A percentile compares a stretch with the other conserved stretches of the same genome.
Evolutionary conservation across 805 yeast genomes (phyloP).

Genomic region (Blastobotrys terrestris): DNA sequence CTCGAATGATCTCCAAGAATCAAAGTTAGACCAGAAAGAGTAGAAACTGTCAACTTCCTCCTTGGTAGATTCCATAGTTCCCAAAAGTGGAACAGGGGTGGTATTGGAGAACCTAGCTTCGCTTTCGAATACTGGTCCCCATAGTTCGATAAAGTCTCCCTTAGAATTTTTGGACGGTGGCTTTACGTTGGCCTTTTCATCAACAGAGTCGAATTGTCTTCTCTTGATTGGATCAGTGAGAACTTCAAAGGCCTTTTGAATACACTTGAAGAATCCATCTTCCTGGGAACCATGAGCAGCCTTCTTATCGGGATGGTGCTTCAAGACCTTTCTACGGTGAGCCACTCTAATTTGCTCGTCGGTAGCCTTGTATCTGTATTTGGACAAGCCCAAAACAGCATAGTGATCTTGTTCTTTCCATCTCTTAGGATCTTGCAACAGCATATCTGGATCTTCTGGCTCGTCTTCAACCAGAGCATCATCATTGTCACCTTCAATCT

Average conservation of each 20-base stretch:
- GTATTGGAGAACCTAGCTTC: slow-evolving; percentile 91
- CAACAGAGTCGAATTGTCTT: slow-evolving; percentile 94
- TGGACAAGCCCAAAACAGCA: slow-evolving; percentile 90
- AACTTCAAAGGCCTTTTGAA: slow-evolving; percentile 92
- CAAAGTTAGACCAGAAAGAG: slow-evolving; percentile 87
- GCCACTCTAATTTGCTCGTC: slow-evolving; percentile 93
- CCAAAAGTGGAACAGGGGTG: slow-evolving; percentile 82
- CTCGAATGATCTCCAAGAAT: slow-evolving; percentile 98
- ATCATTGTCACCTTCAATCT: slow-evolving; percentile 52
- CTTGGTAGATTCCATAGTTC: slow-evolving; percentile 60
- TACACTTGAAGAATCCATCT: slow-evolving; percentile 95
- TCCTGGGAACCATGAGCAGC: slow-evolving; percentile 77
- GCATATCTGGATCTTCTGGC: slow-evolving; percentile 72
- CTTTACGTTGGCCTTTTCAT: slow-evolving; percentile 73
- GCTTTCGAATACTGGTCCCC: slow-evolving; percentile 86
- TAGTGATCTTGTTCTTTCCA: slow-evolving; percentile 97
- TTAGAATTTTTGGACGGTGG: slow-evolving; percentile 60
- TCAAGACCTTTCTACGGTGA: slow-evolving; percentile 92
- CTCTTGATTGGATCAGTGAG: slow-evolving; percentile 81
- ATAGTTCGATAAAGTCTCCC: slow-evolving; percentile 84
- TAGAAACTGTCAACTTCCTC: slow-evolving; percentile 83
- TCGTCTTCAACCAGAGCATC: slow-evolving; percentile 49
- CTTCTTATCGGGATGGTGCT: slow-evolving; percentile 98
- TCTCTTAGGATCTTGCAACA: slow-evolving; percentile 91
- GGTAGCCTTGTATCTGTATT: slow-evolving; percentile 84